Evolutionary conservation across 2,329 filamentous ascomycete genomes (phyloP).

Genomic region (Cytospora mali): DNA sequence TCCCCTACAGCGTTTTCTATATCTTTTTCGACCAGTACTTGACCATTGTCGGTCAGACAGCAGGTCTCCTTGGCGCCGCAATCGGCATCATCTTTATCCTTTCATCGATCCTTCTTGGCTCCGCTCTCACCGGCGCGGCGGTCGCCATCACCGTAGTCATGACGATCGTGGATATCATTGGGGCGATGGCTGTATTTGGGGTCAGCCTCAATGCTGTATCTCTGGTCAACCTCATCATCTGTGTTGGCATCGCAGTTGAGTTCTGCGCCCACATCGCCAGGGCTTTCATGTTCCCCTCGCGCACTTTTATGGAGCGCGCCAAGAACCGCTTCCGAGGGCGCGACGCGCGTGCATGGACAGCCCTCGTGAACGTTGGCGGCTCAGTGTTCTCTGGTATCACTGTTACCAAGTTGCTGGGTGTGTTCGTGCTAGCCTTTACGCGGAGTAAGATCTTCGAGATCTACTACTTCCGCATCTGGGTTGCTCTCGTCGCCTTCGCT

Average conservation of each 20-base stretch:
- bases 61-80: constrained; percentile 77
- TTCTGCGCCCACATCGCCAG: constrained; percentile 97
- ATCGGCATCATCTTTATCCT: constrained; percentile 84
- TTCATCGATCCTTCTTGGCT: constrained; percentile 80
- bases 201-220: constrained; percentile 95
- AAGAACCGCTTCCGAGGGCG: constrained; percentile 77
- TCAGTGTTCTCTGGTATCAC: constrained; percentile 97
- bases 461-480: constrained; percentile 98
- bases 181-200: constrained; percentile 85
- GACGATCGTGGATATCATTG: constrained; percentile 92
- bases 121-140: constrained; percentile 75
- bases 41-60: constrained; percentile 78
- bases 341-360: constrained; percentile 88
- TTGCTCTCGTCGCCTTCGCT: constrained; percentile 87
- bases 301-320: constrained; percentile 78
- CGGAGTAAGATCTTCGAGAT: constrained; percentile 98
- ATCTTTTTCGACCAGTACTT: constrained; percentile 99
- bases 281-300: constrained; percentile 91
- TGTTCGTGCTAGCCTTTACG: constrained; percentile 90
- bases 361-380: constrained; percentile 90
- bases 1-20: constrained; percentile 97
- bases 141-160: constrained; percentile 88
- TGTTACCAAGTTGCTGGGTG: constrained; percentile 90
- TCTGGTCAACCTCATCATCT: constrained; percentile 95
- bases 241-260: constrained; percentile 93